These are phyloP conservation scores for Malbranchea cinnamomea DNA, from an alignment of 2,329 filamentous ascomycete species.

Conservation along the genomic window DNA sequence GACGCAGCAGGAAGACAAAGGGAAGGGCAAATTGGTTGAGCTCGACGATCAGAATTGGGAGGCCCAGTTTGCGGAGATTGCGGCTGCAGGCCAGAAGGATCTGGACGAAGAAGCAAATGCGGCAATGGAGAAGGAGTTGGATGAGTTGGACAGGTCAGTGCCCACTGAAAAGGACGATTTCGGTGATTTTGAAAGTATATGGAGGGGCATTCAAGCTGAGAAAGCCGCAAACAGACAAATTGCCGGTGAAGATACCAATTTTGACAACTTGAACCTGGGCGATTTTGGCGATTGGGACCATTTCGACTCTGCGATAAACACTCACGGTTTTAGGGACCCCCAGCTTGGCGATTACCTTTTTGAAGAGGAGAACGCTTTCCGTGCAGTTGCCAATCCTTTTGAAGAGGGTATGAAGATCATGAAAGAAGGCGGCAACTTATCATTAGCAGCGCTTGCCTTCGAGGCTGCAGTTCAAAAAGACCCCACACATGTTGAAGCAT, in stretches of 20 bases:
- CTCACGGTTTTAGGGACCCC: constrained; percentile 58
- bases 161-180: constrained; percentile 47
- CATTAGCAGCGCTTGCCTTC: constrained; percentile 82
- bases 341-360: constrained; percentile 83
- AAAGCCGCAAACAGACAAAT: constrained; percentile 38
- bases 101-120: constrained; percentile 50
- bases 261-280: constrained; percentile 41
- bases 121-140: constrained; percentile 72
- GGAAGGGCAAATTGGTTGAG: constrained; percentile 70
- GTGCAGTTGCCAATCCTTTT: constrained; percentile 67
- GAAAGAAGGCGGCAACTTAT: constrained; percentile 84
- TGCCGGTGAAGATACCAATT: constrained; percentile 47
- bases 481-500: constrained; percentile 74
- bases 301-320: constrained; percentile 51
- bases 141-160: constrained; percentile 76
- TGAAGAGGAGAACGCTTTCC: constrained; percentile 85
- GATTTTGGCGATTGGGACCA: constrained; percentile 69
- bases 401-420: constrained; percentile 89
- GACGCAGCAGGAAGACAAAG: constrained; percentile 53
- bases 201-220: constrained; percentile 33
- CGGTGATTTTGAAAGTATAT: constrained; percentile 77
- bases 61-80: constrained; percentile 84
- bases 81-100: constrained; percentile 39
- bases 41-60: constrained; percentile 92
- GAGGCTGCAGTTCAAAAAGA: constrained; percentile 91